phyloP scores from a whole-genome alignment of 2,329 filamentous ascomycete species.

The Alternaria triticimaculans region DNA sequence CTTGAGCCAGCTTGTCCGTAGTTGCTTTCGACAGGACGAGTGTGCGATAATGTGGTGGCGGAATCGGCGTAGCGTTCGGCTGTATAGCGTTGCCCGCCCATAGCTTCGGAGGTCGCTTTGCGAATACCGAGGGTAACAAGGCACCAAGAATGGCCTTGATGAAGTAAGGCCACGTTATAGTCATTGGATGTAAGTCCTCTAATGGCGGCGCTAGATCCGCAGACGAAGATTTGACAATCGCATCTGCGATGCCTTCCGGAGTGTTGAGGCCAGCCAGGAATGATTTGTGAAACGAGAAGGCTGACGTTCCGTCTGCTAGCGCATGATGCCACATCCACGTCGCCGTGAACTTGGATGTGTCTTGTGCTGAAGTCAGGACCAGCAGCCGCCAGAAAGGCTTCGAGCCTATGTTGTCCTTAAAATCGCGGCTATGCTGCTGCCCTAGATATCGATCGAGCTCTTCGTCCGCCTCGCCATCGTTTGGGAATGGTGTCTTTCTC shows the following conservation, averaged over 20 bases:
- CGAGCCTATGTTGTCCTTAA: constrained; percentile 35
- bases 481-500: constrained; percentile 21
- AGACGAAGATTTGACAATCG: constrained; percentile 19
- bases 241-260: background rate
- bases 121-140: constrained; percentile 37
- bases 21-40: constrained; percentile 40
- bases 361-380: constrained; percentile 25
- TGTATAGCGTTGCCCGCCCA: constrained; percentile 31
- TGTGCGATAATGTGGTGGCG: constrained; percentile 36
- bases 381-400: constrained; percentile 56
- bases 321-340: constrained; percentile 58
- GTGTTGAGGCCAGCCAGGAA: constrained; percentile 49
- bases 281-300: constrained; percentile 53
- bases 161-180: constrained; percentile 48
- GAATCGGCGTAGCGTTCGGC: constrained; percentile 12
- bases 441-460: constrained; percentile 53
- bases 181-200: constrained; percentile 51
- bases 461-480: constrained; percentile 39
- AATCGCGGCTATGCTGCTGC: constrained; percentile 51
- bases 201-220: constrained; percentile 49
- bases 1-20: constrained; percentile 38
- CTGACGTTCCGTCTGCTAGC: constrained; percentile 56
- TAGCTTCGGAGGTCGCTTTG: constrained; percentile 23
- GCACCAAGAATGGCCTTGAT: constrained; percentile 42
- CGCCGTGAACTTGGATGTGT: constrained; percentile 48